These are phyloP conservation scores for Suillus weaverae DNA, from an alignment of 768 basidiomycete genomes.

Conservation along the genomic window DNA sequence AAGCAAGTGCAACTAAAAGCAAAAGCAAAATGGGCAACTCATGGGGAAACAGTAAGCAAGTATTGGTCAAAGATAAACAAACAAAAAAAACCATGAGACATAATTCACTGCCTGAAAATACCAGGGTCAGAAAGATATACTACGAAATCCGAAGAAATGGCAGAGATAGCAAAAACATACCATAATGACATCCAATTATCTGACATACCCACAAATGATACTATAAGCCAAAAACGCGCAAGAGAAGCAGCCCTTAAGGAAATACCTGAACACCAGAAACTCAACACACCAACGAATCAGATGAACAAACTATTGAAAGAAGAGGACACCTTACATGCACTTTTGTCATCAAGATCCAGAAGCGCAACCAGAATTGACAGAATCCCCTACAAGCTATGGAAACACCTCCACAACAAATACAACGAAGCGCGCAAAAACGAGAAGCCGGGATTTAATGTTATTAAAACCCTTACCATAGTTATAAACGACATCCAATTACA, in stretches of 20 bases:
- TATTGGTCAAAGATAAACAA: not conserved
- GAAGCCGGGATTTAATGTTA: conserved; percentile 8
- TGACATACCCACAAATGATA: too few species aligned
- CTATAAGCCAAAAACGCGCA: too few species aligned
- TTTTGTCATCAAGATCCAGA: conserved; percentile 9
- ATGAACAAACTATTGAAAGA: not conserved
- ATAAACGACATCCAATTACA: conserved; percentile 26
- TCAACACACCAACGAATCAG: fast-evolving
- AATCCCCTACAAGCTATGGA: conserved; percentile 32
- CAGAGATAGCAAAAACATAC: not conserved
- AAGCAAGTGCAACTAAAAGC: not conserved
- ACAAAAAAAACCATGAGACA: not conserved
- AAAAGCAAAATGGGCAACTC: not conserved
- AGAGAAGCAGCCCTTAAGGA: not conserved
- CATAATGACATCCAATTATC: not conserved
- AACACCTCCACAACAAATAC: not conserved
- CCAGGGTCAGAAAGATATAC: fast-evolving
- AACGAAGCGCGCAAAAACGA: not conserved
- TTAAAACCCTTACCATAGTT: not conserved
- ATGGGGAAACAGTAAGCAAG: not conserved
- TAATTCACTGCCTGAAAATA: not conserved
- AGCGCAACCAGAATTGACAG: conserved; percentile 29
- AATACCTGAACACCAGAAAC: not conserved
- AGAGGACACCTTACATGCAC: conserved; percentile 15
- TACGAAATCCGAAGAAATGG: not conserved